Conservation (phyloP, 2,329 filamentous ascomycete genomes). For the Fusarium mangiferae region DNA sequence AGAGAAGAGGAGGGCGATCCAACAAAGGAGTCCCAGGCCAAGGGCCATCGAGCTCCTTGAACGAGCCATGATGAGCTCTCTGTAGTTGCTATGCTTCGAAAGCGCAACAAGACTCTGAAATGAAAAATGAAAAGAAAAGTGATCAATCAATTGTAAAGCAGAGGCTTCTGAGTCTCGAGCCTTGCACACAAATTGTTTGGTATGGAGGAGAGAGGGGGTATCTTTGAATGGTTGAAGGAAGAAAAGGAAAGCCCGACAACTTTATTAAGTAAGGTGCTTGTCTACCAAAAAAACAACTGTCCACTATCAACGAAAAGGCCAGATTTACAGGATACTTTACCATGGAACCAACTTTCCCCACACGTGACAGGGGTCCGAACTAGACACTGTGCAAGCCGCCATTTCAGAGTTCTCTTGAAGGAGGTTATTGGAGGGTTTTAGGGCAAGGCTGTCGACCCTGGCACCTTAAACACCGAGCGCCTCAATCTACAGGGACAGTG, state of each 20-base stretch:
- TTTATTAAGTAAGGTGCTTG: constrained; percentile 49
- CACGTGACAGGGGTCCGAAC: constrained; percentile 48
- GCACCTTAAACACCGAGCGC: constrained; percentile 24
- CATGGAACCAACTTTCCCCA: constrained; percentile 33
- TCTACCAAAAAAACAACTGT: constrained; percentile 55
- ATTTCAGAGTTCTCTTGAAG: not conserved
- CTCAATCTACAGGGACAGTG: constrained; percentile 5
- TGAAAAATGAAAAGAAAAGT: constrained; percentile 39
- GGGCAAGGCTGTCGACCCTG: constrained; percentile 33
- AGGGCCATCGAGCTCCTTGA: constrained; percentile 77
- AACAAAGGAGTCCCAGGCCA: constrained; percentile 89
- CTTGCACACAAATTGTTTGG: constrained; percentile 46
- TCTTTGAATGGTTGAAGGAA: constrained; percentile 40
- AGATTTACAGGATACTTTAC: constrained; percentile 50
- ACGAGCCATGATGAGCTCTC: constrained; percentile 58
- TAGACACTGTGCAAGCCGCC: constrained; percentile 37
- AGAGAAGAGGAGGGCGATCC: constrained; percentile 88
- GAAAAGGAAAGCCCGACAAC: constrained; percentile 28
- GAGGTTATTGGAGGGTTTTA: not conserved
- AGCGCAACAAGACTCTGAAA: constrained; percentile 36
- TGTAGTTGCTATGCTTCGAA: constrained; percentile 33
- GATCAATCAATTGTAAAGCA: constrained; percentile 37
- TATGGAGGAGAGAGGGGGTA: constrained; percentile 43
- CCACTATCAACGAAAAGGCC: constrained; percentile 48
- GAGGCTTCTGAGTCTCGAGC: constrained; percentile 44